Evolutionary conservation across 2,329 filamentous ascomycete genomes (phyloP).

Genomic region (Phialemonium atrogriseum): DNA sequence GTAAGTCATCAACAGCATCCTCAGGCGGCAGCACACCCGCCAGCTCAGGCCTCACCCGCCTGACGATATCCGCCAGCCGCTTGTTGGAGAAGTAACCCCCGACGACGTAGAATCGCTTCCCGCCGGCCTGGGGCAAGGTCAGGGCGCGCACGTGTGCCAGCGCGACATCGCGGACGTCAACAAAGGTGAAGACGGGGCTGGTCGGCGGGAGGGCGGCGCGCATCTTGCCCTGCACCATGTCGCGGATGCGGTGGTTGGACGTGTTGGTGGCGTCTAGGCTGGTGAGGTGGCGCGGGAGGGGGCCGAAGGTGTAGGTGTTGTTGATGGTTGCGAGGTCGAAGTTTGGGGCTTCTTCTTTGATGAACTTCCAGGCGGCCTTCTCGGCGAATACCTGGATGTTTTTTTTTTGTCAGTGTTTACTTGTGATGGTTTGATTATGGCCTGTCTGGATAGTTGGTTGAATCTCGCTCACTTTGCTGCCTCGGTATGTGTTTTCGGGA

Average conservation of each 20-base stretch:
- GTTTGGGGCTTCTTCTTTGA: conserved; percentile 43
- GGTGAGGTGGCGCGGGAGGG: conserved; percentile 55
- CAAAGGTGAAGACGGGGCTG: conserved; percentile 47
- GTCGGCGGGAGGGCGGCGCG: conserved; percentile 50
- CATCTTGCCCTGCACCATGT: conserved; percentile 54
- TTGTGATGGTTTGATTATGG: too few species aligned
- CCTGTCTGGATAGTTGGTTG: too few species aligned
- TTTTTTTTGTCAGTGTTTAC: too few species aligned
- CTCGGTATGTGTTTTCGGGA: conserved; percentile 20
- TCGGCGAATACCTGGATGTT: conserved; percentile 46
- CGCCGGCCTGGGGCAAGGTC: conserved; percentile 45
- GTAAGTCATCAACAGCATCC: conserved; percentile 30
- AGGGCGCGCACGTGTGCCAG: conserved; percentile 54
- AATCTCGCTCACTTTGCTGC: conserved; percentile 42
- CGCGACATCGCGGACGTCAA: conserved; percentile 55
- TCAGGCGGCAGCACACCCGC: conserved; percentile 35
- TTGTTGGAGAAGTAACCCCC: conserved; percentile 54
- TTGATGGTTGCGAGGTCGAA: conserved; percentile 56
- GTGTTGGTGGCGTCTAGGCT: conserved; percentile 60
- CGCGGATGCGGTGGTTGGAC: conserved; percentile 59
- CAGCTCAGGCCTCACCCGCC: conserved; percentile 45
- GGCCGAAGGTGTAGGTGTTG: conserved; percentile 55
- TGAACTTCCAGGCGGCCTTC: conserved; percentile 57
- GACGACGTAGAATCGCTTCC: conserved; percentile 56
- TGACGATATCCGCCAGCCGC: conserved; percentile 46